phyloP scores from a whole-genome alignment of 108 stramenopile genomes.

The Phaeodactylum tricornutum region DNA sequence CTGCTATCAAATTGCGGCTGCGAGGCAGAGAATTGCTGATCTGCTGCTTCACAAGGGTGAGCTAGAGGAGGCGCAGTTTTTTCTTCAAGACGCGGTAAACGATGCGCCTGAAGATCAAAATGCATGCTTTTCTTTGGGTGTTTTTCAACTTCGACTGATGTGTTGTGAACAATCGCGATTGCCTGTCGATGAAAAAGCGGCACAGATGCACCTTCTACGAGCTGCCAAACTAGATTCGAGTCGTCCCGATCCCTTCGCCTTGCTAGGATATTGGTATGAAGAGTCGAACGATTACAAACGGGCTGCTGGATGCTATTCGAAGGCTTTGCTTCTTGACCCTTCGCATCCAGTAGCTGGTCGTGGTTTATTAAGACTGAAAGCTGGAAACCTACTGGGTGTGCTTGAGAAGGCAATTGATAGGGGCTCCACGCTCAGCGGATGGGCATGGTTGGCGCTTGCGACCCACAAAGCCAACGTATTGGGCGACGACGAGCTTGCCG shows the following conservation, averaged over 20 bases:
- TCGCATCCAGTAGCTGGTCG: constrained; percentile 67
- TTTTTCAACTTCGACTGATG: constrained; percentile 38
- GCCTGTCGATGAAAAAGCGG: constrained; percentile 10
- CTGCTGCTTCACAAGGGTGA: constrained; percentile 28
- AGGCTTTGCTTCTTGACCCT: constrained; percentile 44
- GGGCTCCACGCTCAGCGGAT: constrained; percentile 46
- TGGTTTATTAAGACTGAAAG: constrained; percentile 39
- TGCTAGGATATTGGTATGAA: constrained; percentile 70
- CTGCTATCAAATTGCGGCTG: constrained; percentile 27
- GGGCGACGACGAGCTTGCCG: constrained; percentile 37
- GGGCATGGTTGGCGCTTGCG: constrained; percentile 65
- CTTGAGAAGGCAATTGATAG: constrained; percentile 33
- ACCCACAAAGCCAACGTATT: constrained; percentile 19
- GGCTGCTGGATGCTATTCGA: constrained; percentile 48
- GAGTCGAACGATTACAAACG: constrained; percentile 27
- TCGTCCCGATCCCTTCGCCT: constrained; percentile 48
- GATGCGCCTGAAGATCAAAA: constrained; percentile 42
- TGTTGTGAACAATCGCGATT: constrained; percentile 6
- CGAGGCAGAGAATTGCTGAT: constrained; percentile 57
- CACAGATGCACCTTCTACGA: constrained; percentile 47
- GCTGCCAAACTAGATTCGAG: constrained; percentile 55
- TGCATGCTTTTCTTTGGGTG: constrained; percentile 45
- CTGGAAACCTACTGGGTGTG: constrained; percentile 9
- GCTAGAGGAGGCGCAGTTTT: constrained; percentile 33
- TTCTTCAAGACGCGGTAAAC: constrained; percentile 40